phyloP scores from a whole-genome alignment of 1,284 basidiomycete species.

The Fomitopsis betulina region DNA sequence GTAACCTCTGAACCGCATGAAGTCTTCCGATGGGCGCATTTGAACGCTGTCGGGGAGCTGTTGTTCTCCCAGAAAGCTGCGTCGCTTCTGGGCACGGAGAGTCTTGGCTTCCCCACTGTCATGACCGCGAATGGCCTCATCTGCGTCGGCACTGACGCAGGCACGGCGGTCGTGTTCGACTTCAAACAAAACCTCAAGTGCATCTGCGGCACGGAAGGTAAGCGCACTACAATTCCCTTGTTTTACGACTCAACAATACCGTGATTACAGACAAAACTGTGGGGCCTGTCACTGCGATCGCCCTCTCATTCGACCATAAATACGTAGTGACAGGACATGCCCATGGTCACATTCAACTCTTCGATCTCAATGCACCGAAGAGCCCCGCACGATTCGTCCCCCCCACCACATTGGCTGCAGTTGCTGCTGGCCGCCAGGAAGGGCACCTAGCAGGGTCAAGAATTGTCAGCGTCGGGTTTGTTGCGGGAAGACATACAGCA shows the following conservation, averaged over 20 bases:
- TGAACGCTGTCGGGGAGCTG: slow-evolving; percentile 55
- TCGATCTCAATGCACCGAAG: slow-evolving; percentile 73
- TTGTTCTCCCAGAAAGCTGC: slow-evolving; percentile 62
- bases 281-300: slow-evolving; percentile 86
- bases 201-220: slow-evolving; percentile 66
- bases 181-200: slow-evolving; percentile 85
- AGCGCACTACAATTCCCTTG: slow-evolving; percentile 43
- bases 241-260: not conserved
- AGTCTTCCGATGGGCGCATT: slow-evolving; percentile 76
- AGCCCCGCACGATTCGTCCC: slow-evolving; percentile 64
- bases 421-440: slow-evolving; percentile 84
- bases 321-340: slow-evolving; percentile 89
- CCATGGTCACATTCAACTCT: slow-evolving; percentile 84
- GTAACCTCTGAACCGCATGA: slow-evolving; percentile 33
- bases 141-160: slow-evolving; percentile 83
- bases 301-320: slow-evolving; percentile 92
- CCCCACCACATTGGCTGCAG: slow-evolving; percentile 63
- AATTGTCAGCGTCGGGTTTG: slow-evolving; percentile 87
- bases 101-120: slow-evolving; percentile 69
- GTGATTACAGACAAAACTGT: slow-evolving; percentile 45
- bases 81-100: slow-evolving; percentile 52
- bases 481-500: slow-evolving; percentile 93
- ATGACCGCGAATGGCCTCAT: slow-evolving; percentile 86
- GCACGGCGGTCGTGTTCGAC: slow-evolving; percentile 82
- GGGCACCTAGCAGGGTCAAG: slow-evolving; percentile 86